These are phyloP conservation scores for Paramarasmius palmivorus DNA, from an alignment of 1,284 basidiomycete genomes.

Conservation along the genomic window DNA sequence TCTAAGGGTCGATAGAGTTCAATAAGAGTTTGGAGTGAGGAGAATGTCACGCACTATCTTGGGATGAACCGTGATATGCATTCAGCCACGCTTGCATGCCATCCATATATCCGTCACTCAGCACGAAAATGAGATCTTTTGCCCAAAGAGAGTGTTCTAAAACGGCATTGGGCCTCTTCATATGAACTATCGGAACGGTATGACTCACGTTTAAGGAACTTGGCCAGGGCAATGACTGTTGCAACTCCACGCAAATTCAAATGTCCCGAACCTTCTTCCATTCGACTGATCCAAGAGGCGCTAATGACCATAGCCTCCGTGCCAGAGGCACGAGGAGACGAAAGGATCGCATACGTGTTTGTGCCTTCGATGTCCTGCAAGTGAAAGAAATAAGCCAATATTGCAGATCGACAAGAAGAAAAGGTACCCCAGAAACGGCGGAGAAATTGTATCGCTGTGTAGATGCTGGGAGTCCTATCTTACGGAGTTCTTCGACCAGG, in stretches of 20 bases:
- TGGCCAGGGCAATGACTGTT: constrained; percentile 79
- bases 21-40: neutral
- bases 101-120: constrained; percentile 87
- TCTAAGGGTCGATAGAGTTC: constrained; percentile 40
- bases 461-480: constrained; percentile 68
- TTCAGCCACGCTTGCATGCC: constrained; percentile 93
- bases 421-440: constrained; percentile 29
- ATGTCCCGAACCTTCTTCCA: constrained; percentile 52
- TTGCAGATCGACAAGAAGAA: neutral
- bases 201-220: constrained; percentile 76
- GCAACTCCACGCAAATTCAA: constrained; percentile 88
- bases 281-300: constrained; percentile 83
- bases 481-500: constrained; percentile 52
- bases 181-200: neutral
- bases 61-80: constrained; percentile 74
- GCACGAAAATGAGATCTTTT: constrained; percentile 89
- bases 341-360: constrained; percentile 83
- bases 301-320: constrained; percentile 89
- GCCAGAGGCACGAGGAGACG: constrained; percentile 85
- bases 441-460: constrained; percentile 69
- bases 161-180: neutral
- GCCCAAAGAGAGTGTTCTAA: constrained; percentile 90
- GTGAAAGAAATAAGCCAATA: neutral
- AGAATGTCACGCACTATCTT: constrained; percentile 53
- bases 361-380: constrained; percentile 48